Evolutionary conservation across 1,284 basidiomycete species (phyloP), one percentile per base, ranked within the genome.

Genomic region (Moesziomyces globuligerus): DNA sequence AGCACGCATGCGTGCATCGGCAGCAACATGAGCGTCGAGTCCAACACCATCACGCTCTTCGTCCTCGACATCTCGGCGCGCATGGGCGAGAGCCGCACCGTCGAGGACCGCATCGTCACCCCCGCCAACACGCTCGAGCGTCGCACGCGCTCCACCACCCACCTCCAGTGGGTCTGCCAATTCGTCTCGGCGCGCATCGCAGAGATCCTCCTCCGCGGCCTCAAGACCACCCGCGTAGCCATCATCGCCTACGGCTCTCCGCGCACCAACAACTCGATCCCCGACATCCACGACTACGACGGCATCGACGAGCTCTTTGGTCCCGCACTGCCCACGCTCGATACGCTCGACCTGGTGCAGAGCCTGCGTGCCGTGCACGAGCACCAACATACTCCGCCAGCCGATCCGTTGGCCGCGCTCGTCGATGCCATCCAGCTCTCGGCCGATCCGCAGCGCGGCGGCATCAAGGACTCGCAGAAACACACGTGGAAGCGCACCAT

Each of bases 171-270:
- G 87, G 87, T 88, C 0, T 86, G 94, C 52, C 91, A 93, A 76
- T 94, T 89, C 75, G 90, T 93, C 20, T 92, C 91, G 77, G 86
- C 92, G 56, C 92, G 92, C 83, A 87, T 93, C 36, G 92, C 94
- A 80, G 91, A 93, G 72, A 92, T 93, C 89, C 92, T 96, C 61
- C 92, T 89, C 79, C 88, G 90, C 70, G 91, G 89, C 6, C 86
- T 93, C 40, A 96, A 96, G 85, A 95, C 94, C 10, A 93, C 95
- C 76, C 89, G 91, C 75, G 93, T 92, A 77, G 91, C 91, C 18
- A 87, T 97, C 29, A 87, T 95, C 43, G 84, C 90, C 4, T 94
- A 92, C 77, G 93, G 93, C 39, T 74, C 57, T 34, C 50, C 40
- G 46, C 49, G 61, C 46, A 58, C 68, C 10, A 85, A 89, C 71